Evolutionary conservation across 106 monocot genomes (phyloP).

Genomic region (Apostasia ramifera): DNA sequence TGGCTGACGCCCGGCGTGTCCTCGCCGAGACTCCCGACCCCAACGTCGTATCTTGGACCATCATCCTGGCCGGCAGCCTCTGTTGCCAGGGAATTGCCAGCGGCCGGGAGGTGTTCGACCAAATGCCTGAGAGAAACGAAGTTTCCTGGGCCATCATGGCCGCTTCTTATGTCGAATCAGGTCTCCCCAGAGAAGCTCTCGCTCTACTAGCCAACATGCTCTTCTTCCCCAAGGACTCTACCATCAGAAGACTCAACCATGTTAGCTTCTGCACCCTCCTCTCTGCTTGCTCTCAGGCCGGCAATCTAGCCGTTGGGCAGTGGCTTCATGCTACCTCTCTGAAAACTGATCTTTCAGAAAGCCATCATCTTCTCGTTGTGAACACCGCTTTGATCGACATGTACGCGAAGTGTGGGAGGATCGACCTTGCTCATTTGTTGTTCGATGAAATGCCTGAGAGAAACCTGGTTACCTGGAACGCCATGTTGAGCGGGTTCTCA

Average conservation of each 20-base stretch:
- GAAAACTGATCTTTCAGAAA: constrained; percentile 3
- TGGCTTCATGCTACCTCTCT: constrained; percentile 43
- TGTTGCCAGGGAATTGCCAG: constrained; percentile 37
- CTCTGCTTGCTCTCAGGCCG: constrained; percentile 57
- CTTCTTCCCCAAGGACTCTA: neutral
- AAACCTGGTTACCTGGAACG: constrained; percentile 58
- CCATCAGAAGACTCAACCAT: constrained; percentile 19
- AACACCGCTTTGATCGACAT: constrained; percentile 46
- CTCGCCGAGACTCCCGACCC: constrained; percentile 37
- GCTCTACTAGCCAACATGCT: constrained; percentile 29
- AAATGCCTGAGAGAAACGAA: constrained; percentile 47
- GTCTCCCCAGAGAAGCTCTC: constrained; percentile 42
- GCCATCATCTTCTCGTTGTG: constrained; percentile 14
- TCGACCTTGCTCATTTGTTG: constrained; percentile 16
- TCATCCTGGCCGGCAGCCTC: constrained; percentile 34
- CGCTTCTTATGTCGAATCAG: constrained; percentile 35
- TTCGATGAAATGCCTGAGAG: constrained; percentile 26
- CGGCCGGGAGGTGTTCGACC: constrained; percentile 35
- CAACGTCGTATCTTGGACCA: constrained; percentile 51
- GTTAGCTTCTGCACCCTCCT: constrained; percentile 49
- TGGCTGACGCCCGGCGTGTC: constrained; percentile 37
- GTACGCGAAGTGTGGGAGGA: constrained; percentile 58
- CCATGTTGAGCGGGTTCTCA: constrained; percentile 49
- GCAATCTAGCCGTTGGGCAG: constrained; percentile 40
- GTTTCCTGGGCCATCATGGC: constrained; percentile 53